Evolutionary conservation across 352 stramenopile genomes (phyloP), one percentile per base, ranked within the genome.

Genomic region (Saprolegnia diclina): DNA sequence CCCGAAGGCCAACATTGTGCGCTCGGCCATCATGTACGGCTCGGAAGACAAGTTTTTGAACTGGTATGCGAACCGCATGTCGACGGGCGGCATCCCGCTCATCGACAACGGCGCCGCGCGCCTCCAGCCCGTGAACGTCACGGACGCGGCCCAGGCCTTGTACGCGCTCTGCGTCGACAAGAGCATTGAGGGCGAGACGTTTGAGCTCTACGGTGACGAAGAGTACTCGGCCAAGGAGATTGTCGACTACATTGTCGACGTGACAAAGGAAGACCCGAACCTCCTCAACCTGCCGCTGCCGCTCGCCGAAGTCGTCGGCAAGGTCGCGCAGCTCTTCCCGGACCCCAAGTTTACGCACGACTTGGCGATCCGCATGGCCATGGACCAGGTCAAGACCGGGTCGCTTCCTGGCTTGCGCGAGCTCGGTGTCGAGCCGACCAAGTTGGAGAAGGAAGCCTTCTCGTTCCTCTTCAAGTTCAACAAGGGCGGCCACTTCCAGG

Each of bases 201-300:
- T 99, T 56, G 93, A 99, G 76, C 90, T 98, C 71, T 96, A 97
- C 62, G 97, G 97, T 38, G 91, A 97, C 26, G 89, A 98, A 59
- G 93, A 98, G 79, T 99, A 98, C 75, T 95, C 95, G 62, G 92
- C 97, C 78, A 96, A 96, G 72, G 95, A 99, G 76, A 74, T 99
- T n/a, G 95, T 88, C 19, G 91, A 98, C 71, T 99, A 98, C 77
- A 89, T 98, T 44, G 97, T 97, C 68, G 93, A 99, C 65, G 77
- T 84, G 64, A 96, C 85, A 61, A 90, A 92, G 75, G 75, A 77
- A 64, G 79, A 91, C 53, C 75, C 86, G 53, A 84, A 73, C 56
- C 68, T 95, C 42, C 74, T 96, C 71, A 93, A 96, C 76, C 70
- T 96, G 71, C 87, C 88, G 62, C 71, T 92, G 50, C 79, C 80